Evolutionary conservation across 2,329 filamentous ascomycete species (phyloP), one percentile per base, ranked within the genome.

Genomic region (Sodiomyces alkalinus): DNA sequence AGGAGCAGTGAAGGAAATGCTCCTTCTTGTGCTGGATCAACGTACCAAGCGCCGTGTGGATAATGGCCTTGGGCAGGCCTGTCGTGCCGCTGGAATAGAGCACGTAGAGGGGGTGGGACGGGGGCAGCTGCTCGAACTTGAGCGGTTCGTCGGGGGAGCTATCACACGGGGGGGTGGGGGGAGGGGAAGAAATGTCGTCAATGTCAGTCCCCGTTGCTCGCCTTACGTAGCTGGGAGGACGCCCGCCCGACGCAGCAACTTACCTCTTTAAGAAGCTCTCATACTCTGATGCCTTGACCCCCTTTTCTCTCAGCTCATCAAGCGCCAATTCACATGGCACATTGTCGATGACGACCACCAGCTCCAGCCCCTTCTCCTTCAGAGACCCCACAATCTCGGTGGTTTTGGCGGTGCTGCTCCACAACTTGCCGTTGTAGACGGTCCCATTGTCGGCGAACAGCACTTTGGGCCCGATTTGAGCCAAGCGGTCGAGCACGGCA

Each of bases 1-100:
- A 73, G 14, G 85, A 83, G 48, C 80, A 81, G 48, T 96, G 87
- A 3, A 96, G 62, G 26, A 78, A 67, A 47, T 92, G 86, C 49
- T 96, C 90, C 49, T 98, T 98, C 55, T 96, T 96, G 58, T 96
- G 90, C 50, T 96, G 87, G 28, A 96, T 67, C 6, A 98, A 60
- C 0, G 87, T 94, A 6, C 90, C 90, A 9, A 90, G 67, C 0
- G 83, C 77, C 0, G 83, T 87, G 50, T 98, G 90, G 2, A 94
- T 78, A 39, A 98, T 96, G 39, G 86, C 87, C 52, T 96, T 96
- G 6, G 90, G 87, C 12, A 74, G 57, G 10, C 70, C 70, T 0
- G 90, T 96, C 0, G 90, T 98, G 14, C 90, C 90, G 25, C 79
- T 87, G 2, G 80, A 92, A 53, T 92, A 98, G 19, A 96, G 66